Conservation (phyloP, 257 asterid species). For the Salvia hispanica region DNA sequence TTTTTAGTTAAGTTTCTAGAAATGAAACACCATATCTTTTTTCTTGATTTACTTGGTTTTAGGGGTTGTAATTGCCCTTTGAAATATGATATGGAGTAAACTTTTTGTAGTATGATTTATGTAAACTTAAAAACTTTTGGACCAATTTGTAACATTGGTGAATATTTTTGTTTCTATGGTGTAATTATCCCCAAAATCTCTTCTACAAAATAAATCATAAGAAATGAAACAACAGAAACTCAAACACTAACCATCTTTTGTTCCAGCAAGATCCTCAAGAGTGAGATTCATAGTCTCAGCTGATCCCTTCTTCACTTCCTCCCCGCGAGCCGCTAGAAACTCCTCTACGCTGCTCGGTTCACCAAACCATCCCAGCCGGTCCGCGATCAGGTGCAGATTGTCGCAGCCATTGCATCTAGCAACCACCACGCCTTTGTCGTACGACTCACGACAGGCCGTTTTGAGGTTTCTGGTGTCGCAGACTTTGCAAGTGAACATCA, state of each 20-base stretch:
- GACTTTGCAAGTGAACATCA: conserved; percentile 78
- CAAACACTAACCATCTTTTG: conserved; percentile 27
- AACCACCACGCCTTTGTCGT: conserved; percentile 81
- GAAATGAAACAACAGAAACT: background rate
- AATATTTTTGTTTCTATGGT: no score
- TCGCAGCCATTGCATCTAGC: conserved; percentile 84
- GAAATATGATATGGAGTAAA: no score
- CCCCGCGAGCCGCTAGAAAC: conserved; percentile 80
- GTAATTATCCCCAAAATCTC: background rate
- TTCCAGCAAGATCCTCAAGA: conserved; percentile 81
- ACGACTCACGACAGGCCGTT: conserved; percentile 72
- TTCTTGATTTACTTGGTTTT: no score
- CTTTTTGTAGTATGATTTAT: no score
- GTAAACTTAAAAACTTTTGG: no score
- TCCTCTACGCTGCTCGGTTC: conserved; percentile 82
- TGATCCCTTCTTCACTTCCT: conserved; percentile 77
- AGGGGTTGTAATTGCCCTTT: no score
- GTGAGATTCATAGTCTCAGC: conserved; percentile 62
- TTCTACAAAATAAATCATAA: background rate
- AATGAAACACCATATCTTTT: background rate
- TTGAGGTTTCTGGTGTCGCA: conserved; percentile 76
- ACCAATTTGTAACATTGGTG: no score
- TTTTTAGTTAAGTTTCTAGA: background rate
- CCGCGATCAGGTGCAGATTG: conserved; percentile 82
- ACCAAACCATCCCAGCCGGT: conserved; percentile 93